Evolutionary conservation across 1,139 yeast genomes (phyloP), one percentile per base, ranked within the genome.

Genomic region (Nakaseomyces nivariensis): DNA sequence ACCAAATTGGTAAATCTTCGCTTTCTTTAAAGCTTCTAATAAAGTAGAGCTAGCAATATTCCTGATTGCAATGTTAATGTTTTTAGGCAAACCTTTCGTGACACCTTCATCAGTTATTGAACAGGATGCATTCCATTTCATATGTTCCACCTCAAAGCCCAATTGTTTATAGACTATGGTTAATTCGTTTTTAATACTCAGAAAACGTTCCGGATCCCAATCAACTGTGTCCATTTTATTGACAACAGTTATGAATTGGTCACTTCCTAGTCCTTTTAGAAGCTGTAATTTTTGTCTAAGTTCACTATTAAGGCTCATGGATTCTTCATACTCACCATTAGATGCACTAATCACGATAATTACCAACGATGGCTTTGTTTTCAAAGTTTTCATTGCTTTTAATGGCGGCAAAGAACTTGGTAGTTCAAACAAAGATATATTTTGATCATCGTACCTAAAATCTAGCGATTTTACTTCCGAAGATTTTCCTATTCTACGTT

Each of bases 271-370:
- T 27, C 44, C 44, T 10, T 17, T 75, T 6, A 86, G 86, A 44
- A 87, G 73, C 5, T 83, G 69, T 0, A 90, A 80, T 63, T 87
- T 95, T 62, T 87, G 95, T 58, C 80, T 84, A 1, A 95, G 85
- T 66, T 85, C 94, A 1, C 95, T 95, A 60, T 81, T 82, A 55
- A 79, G 70, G 37, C 74, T 70, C 58, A 86, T 86, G 0, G 33
- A 27, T 5, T n/a, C 25, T 29, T 41, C 44, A 29, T 41, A 41
- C 5, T 41, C 44, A 17, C 11, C 8, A 13, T n/a, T 27, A 5
- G 33, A 27, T 13, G 44, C 44, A 29, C 44, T 41, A 5, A 41
- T 22, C 8, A 41, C 44, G 5, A 41, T 29, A 4, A 41, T 27
- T 27, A 25, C 44, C 27, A 9, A 29, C 4, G 33, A 5, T 27